Evolutionary conservation across 768 basidiomycete species (phyloP).

Genomic region (Lactarius hatsudake): DNA sequence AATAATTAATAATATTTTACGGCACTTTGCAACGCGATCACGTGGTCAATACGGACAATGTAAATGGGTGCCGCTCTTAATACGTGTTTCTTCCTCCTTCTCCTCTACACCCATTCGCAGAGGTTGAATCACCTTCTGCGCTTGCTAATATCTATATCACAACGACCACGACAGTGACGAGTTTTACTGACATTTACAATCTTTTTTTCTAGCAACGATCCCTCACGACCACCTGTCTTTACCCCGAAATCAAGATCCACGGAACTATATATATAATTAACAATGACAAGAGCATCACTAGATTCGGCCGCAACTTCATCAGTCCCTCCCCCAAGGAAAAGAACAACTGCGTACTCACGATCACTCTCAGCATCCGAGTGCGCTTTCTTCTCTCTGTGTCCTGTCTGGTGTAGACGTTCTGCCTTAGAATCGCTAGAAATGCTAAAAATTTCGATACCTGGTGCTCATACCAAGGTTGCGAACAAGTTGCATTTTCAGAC

Average conservation of each 20-base stretch:
- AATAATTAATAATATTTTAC: background rate
- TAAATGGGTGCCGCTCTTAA: conserved; percentile 1
- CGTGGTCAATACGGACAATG: conserved; percentile 5
- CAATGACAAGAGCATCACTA: conserved; percentile 14
- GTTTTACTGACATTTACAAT: conserved; percentile 9
- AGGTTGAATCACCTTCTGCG: conserved; percentile 11
- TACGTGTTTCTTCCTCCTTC: background rate
- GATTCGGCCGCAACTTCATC: conserved; percentile 18
- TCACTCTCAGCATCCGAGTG: conserved; percentile 22
- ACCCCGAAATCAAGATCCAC: background rate
- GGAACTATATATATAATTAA: conserved; percentile 7
- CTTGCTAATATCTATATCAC: background rate
- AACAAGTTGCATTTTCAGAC: conserved; percentile 48
- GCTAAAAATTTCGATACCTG: conserved; percentile 50
- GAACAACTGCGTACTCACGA: background rate
- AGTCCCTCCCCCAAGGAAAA: background rate
- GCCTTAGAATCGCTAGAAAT: conserved; percentile 48
- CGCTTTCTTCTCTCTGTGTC: background rate
- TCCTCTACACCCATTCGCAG: conserved; percentile 13
- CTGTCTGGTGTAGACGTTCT: conserved; percentile 1
- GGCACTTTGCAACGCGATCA: conserved; percentile 10
- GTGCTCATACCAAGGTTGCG: conserved; percentile 47
- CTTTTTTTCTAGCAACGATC: conserved; percentile 16
- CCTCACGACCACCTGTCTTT: conserved; percentile 7
- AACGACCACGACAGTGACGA: conserved; percentile 14